Percentiles rank a stretch among this genome's conserved stretches.
phyloP scores from a whole-genome alignment of 1,139 yeast genomes.

The Sugiyamaella xylanicola region DNA sequence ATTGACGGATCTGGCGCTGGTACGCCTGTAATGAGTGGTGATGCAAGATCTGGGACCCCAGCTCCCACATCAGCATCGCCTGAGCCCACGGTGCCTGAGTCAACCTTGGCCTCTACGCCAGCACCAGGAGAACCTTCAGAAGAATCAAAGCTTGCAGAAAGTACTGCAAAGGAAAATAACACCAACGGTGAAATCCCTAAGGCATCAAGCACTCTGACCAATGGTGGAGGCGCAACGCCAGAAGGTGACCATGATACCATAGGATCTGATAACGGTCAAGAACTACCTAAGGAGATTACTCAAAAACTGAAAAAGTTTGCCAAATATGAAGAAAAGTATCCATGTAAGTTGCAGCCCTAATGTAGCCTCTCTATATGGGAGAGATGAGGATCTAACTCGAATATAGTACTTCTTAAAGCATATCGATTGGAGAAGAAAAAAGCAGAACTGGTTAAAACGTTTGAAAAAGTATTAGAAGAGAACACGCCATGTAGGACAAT shows the following conservation, averaged over 20 bases:
- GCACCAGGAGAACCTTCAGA: too few relatives aligned
- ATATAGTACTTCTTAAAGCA: conserved; percentile 62
- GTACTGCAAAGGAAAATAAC: too few relatives aligned
- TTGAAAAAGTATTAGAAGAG: conserved; percentile 75
- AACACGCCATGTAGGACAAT: conserved; percentile 78
- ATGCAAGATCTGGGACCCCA: conserved; percentile 13
- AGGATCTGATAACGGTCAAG: conserved; percentile 3
- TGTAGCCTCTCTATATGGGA: too few relatives aligned
- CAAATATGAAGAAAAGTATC: conserved; percentile 89
- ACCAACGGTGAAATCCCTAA: too few relatives aligned
- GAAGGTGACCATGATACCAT: neutral
- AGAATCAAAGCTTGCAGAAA: too few relatives aligned
- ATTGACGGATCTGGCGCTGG: conserved; percentile 22
- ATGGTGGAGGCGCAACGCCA: neutral
- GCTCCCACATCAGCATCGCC: neutral
- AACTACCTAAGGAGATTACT: conserved; percentile 57
- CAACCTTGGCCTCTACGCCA: too few relatives aligned
- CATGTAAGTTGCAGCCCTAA: conserved; percentile 44
- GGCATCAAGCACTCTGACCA: too few relatives aligned
- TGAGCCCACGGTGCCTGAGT: neutral
- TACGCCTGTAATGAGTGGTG: conserved; percentile 3
- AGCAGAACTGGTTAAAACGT: conserved; percentile 58
- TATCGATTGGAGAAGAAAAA: conserved; percentile 78
- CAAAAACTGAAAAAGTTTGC: conserved; percentile 73
- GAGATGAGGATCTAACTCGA: too few relatives aligned